These are phyloP conservation scores for Exophiala spinifera DNA, from an alignment of 2,329 filamentous ascomycete genomes.

Conservation along the genomic window DNA sequence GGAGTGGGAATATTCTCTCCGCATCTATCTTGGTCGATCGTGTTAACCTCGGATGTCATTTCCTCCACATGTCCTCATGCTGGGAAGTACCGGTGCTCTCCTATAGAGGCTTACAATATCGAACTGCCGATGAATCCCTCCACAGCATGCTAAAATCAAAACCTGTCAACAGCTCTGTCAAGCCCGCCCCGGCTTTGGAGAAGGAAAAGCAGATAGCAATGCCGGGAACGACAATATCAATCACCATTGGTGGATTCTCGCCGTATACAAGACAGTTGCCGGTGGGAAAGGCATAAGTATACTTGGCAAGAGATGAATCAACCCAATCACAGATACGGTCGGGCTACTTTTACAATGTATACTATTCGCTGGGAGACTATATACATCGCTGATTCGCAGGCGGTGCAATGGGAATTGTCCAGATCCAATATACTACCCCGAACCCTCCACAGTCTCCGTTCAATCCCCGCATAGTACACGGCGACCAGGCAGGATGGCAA, in stretches of 20 bases:
- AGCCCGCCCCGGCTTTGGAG: background rate
- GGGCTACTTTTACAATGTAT: too few relatives aligned
- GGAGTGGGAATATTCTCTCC: too few relatives aligned
- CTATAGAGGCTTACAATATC: background rate
- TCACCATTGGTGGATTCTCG: background rate
- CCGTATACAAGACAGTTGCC: background rate
- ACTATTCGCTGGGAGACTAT: background rate
- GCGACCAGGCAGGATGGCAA: background rate
- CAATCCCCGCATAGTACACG: background rate
- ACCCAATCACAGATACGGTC: background rate
- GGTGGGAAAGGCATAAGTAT: background rate
- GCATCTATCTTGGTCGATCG: too few relatives aligned
- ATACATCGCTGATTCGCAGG: background rate
- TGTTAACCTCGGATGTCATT: too few relatives aligned
- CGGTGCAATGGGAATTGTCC: too few relatives aligned
- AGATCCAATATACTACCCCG: background rate
- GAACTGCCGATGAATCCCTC: background rate
- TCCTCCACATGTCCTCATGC: too few relatives aligned
- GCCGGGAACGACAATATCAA: background rate
- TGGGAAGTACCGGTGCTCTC: background rate
- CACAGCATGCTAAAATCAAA: background rate
- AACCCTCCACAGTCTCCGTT: background rate
- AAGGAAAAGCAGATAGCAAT: background rate
- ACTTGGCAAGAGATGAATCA: background rate
- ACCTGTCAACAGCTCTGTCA: background rate